phyloP scores from a whole-genome alignment of 768 basidiomycete species.

The Russula ochroleuca region DNA sequence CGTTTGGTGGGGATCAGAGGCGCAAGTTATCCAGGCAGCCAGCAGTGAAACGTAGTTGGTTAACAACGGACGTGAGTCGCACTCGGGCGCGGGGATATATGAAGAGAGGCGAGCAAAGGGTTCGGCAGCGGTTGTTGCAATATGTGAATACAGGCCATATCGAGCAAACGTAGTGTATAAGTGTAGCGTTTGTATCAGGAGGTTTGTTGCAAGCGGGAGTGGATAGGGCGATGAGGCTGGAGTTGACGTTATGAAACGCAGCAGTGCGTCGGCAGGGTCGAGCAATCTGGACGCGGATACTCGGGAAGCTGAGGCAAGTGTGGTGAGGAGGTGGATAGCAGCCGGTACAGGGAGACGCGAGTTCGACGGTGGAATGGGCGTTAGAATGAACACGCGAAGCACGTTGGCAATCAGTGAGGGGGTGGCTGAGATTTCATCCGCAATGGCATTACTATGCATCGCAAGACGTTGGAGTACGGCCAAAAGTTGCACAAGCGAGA shows the following conservation, averaged over 20 bases:
- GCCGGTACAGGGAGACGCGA: slow-evolving; percentile 38
- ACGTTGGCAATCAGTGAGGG: slow-evolving; percentile 50
- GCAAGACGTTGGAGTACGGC: slow-evolving; percentile 58
- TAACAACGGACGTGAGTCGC: slow-evolving; percentile 38
- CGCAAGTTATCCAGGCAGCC: slow-evolving; percentile 73
- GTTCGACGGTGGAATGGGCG: slow-evolving; percentile 42
- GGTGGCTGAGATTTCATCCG: slow-evolving; percentile 48
- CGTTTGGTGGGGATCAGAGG: slow-evolving; percentile 86
- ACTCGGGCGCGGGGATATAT: slow-evolving; percentile 42
- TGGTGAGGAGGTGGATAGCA: slow-evolving; percentile 55
- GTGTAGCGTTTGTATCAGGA: slow-evolving; percentile 55
- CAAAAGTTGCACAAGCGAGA: slow-evolving; percentile 54
- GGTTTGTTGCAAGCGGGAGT: slow-evolving; percentile 37
- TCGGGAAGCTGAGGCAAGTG: slow-evolving; percentile 63
- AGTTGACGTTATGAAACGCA: slow-evolving; percentile 64
- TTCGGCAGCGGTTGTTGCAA: slow-evolving; percentile 58
- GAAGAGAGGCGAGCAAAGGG: slow-evolving; percentile 50
- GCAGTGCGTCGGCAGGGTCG: slow-evolving; percentile 56
- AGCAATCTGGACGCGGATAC: slow-evolving; percentile 54
- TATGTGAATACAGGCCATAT: slow-evolving; percentile 74
- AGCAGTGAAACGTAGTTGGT: slow-evolving; percentile 56
- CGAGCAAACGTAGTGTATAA: slow-evolving; percentile 63
- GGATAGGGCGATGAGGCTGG: slow-evolving; percentile 45
- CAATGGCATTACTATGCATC: slow-evolving; percentile 51
- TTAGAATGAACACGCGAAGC: slow-evolving; percentile 54